Percentiles rank a stretch among this genome's conserved stretches.
phyloP scores from a whole-genome alignment of 1,284 basidiomycete species.

The Cutaneotrichosporon cavernicola region DNA sequence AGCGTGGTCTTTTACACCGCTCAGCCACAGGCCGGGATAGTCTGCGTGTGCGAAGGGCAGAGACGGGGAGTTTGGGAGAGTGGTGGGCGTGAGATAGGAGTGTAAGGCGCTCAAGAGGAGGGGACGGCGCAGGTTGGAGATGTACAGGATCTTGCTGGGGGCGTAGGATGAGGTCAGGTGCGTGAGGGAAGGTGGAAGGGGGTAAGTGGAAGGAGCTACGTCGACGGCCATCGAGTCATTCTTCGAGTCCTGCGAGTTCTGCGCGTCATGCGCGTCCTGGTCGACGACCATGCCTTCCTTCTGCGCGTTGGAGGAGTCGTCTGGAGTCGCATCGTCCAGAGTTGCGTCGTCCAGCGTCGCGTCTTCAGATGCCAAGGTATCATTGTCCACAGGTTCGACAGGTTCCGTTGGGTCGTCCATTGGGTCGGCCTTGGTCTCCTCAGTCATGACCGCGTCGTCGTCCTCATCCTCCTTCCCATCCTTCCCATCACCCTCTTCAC shows the following conservation, averaged over 20 bases:
- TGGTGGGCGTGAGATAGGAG: slow-evolving; percentile 5
- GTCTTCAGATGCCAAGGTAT: background rate
- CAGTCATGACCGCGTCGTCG: background rate
- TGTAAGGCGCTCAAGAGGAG: slow-evolving; percentile 30
- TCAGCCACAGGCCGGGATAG: slow-evolving; percentile 47
- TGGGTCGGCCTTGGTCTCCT: background rate
- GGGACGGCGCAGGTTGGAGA: slow-evolving; percentile 51
- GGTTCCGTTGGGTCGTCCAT: background rate
- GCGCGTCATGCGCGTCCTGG: background rate
- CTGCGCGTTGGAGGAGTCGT: too few species aligned
- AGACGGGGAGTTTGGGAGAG: slow-evolving; percentile 5
- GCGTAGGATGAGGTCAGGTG: slow-evolving; percentile 39
- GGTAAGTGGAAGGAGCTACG: background rate
- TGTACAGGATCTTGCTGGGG: slow-evolving; percentile 47
- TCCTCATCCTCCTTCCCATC: background rate
- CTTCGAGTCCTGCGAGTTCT: background rate
- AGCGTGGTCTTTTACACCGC: slow-evolving; percentile 49
- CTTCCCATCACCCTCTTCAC: background rate
- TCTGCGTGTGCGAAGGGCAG: slow-evolving; percentile 13
- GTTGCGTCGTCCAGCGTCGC: too few species aligned
- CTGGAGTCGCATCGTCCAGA: too few species aligned
- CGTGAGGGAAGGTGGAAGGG: slow-evolving; percentile 37
- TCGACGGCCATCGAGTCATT: background rate
- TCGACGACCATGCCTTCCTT: background rate
- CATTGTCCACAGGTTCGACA: background rate